Conservation (phyloP, 441 rosid species). For the Metrosideros polymorpha region DNA sequence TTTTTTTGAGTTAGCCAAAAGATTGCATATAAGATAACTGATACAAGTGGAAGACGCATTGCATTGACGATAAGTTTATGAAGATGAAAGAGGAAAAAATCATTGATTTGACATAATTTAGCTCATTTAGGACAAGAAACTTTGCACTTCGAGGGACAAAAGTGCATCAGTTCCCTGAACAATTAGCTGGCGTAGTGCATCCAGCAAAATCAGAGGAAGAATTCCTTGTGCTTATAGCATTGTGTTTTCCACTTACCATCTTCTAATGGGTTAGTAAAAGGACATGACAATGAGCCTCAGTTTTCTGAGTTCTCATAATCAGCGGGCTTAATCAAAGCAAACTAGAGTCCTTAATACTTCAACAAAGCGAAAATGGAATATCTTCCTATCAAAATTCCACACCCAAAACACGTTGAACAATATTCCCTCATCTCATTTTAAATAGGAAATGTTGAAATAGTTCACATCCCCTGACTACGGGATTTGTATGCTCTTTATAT, state of each 20-base stretch:
- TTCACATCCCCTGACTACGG: not conserved
- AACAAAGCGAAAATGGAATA: not conserved
- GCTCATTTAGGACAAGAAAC: not conserved
- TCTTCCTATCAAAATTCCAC: not conserved
- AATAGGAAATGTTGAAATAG: not conserved
- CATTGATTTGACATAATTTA: not conserved
- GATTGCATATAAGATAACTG: not conserved
- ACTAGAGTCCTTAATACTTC: not conserved
- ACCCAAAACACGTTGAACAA: not conserved
- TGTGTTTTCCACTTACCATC: not conserved
- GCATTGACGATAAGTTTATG: not conserved
- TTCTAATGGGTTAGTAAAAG: not conserved
- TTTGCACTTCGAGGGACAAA: not conserved
- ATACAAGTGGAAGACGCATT: not conserved
- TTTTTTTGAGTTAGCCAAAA: not conserved
- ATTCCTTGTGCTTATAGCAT: not conserved
- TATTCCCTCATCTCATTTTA: not conserved
- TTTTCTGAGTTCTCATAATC: not conserved
- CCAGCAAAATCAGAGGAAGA: not conserved
- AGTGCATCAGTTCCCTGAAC: not conserved
- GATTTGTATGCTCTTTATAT: not conserved
- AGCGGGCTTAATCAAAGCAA: not conserved
- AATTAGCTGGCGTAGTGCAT: not conserved
- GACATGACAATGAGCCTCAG: not conserved
- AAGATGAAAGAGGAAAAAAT: not conserved